Evolutionary conservation across 1,139 yeast genomes (phyloP).

Genomic region (Hansenula lynferdii): DNA sequence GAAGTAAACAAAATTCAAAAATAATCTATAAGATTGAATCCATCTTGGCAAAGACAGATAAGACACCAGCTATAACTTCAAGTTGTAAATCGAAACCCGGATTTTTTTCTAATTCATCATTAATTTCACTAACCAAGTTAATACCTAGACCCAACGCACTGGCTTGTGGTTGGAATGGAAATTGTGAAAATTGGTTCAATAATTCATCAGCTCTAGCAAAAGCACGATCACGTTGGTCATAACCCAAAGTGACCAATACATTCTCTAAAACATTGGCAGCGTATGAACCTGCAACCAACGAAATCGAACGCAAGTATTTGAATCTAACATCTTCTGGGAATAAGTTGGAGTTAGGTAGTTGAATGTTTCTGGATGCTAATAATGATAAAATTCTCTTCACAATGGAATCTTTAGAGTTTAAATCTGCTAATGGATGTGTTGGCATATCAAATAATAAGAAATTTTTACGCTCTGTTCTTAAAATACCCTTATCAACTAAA

Average conservation of each 20-base stretch:
- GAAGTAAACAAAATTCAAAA: no score
- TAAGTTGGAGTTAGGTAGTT: slow-evolving; percentile 42
- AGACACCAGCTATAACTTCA: slow-evolving; percentile 89
- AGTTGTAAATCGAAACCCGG: slow-evolving; percentile 65
- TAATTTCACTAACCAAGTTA: slow-evolving; percentile 67
- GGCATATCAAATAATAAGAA: slow-evolving; percentile 97
- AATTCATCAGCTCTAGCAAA: slow-evolving; percentile 91
- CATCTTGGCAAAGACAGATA: slow-evolving; percentile 43
- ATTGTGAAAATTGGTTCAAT: slow-evolving; percentile 75
- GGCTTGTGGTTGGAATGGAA: slow-evolving; percentile 66
- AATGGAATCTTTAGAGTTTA: slow-evolving; percentile 74
- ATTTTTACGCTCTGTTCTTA: slow-evolving; percentile 93
- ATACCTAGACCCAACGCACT: slow-evolving; percentile 71
- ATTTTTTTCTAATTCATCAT: slow-evolving; percentile 53
- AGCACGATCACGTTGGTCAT: slow-evolving; percentile 91
- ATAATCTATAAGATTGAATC: slow-evolving; percentile 37
- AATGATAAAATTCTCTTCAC: slow-evolving; percentile 67
- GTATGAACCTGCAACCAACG: slow-evolving; percentile 84
- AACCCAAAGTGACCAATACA: slow-evolving; percentile 70
- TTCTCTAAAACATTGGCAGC: slow-evolving; percentile 97
- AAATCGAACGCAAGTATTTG: slow-evolving; percentile 70
- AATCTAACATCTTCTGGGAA: slow-evolving; percentile 70
- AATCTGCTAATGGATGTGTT: slow-evolving; percentile 93
- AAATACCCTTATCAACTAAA: slow-evolving; percentile 93
- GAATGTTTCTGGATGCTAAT: slow-evolving; percentile 64